Conservation (phyloP, 2,329 filamentous ascomycete species). For the Bipolaris cookei region DNA sequence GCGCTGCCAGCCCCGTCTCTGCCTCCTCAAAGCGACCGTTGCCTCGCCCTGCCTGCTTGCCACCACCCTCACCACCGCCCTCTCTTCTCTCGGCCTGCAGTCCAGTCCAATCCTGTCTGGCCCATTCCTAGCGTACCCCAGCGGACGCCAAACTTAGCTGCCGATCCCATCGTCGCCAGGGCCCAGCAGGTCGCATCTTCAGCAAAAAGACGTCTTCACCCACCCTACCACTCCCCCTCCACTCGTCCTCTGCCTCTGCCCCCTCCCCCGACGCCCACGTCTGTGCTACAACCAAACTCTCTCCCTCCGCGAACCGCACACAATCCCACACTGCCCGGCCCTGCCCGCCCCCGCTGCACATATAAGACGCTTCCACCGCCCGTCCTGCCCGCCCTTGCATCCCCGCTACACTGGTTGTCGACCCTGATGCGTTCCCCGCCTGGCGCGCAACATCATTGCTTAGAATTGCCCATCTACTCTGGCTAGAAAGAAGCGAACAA, state of each 20-base stretch:
- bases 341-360: conserved; percentile 4
- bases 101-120: conserved; percentile 6
- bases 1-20: no score
- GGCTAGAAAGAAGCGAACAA: conserved; percentile 31
- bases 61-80: neutral
- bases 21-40: no score
- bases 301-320: neutral
- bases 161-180: conserved; percentile 27
- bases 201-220: conserved; percentile 18
- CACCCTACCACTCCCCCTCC: conserved; percentile 12
- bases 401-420: conserved; percentile 33
- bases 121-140: conserved; percentile 25
- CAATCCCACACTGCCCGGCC: neutral
- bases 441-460: conserved; percentile 48
- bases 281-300: conserved; percentile 12
- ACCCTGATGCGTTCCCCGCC: conserved; percentile 51
- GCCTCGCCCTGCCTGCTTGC: neutral
- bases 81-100: neutral
- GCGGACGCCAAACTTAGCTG: conserved; percentile 29
- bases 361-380: conserved; percentile 10
- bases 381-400: conserved; percentile 39
- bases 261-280: conserved; percentile 5
- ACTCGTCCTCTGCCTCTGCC: conserved; percentile 1
- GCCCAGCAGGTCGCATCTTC: conserved; percentile 17
- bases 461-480: conserved; percentile 49